Evolutionary conservation across 441 rosid genomes (phyloP), one percentile per base, ranked within the genome.

Genomic region (Viola pubescens): DNA sequence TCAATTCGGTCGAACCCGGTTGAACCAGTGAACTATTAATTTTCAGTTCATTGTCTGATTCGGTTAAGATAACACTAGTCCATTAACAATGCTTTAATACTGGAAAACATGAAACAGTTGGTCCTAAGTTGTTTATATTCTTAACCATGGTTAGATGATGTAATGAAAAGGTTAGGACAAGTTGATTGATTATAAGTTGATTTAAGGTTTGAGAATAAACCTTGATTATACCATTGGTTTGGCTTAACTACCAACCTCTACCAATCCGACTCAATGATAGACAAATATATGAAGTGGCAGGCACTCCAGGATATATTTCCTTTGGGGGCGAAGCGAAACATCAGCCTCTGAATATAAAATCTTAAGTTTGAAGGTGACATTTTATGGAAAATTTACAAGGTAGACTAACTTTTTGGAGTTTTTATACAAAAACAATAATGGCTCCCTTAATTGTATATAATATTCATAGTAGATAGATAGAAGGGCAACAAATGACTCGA

Each of bases 331-430:
- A 37, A 63, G 67, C 48, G 43, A 58, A 64, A 70, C 54, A 62
- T 72, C 72, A 70, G 12, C 60, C 16, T 54, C 12, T 37, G 53
- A 58, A 60, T 49, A 68, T 62, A 44, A 58, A 61, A 72, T 66
- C 62, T 9, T 52, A 16, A 48, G 19, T 34, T 0, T 41, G 74
- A 77, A 45, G 59, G 70, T 43, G 72, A 75, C 76, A 42, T 3
- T 58, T 59, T 61, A 11, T 38, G 59, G 51, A 59, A 48, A 9
- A 14, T 56, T 42, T 4, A 52, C 54, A 4, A 10, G 53, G 52
- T 13, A 46, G 46, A 40, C 4, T 39, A 48, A 49, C 37, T 40
- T 56, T 13, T 7, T 37, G 37, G 8, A 61, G 48, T 42, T 64
- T 37, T 16, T 16, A 16, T 16, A 16, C 19, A 16, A 16, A 16